Base-by-base conservation (phyloP, 257 asterid species). In the Primulina huaijiensis region DNA sequence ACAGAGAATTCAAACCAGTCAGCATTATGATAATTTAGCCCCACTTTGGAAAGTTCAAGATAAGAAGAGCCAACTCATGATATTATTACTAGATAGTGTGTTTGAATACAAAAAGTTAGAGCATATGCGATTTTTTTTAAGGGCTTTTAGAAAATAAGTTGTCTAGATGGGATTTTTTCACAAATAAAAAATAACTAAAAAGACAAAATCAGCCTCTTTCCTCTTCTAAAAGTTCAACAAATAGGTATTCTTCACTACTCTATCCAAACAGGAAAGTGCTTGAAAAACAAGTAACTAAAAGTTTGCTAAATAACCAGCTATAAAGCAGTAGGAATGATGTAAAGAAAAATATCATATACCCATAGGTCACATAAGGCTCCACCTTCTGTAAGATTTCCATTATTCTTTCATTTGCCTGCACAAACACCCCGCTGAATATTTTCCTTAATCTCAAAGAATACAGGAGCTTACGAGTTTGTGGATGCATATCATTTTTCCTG, bases 361-460 rank as follows among this genome's bases (percentile, higher is more conserved):
- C 99, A 72, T 90, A 93, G 60, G 99, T 88, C 38, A 93, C 82
- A 64, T 75, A 93, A 62, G 97, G 98, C 83, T 90, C 96, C 83
- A 92, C 96, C 77, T 86, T 88, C 69, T 69, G 82, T 82, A 93
- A 81, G 46, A 80, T 74, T 66, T 81, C 92, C 89, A 87, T 77
- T 59, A 83, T 12, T 46, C 81, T 85, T 27, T 76, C 84, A 74
- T 78, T 79, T 62, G 87, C 95, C 85, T 82, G 82, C 17, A 89
- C 90, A 86, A 93, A 93, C 30, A 90, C 97, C 31, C 97, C 99
- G 68, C 60, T 77, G 76, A 86, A 84, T 27, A 84, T 69, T 79
- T 81, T 89, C 79, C 91, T 78, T 78, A 93, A 73, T 65, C 91
- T 83, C 91, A 93, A 77, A 8, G 96, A 84, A 79, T 90, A 74